Conservation (phyloP, 2,329 filamentous ascomycete species). For the Stemphylium lycopersici region DNA sequence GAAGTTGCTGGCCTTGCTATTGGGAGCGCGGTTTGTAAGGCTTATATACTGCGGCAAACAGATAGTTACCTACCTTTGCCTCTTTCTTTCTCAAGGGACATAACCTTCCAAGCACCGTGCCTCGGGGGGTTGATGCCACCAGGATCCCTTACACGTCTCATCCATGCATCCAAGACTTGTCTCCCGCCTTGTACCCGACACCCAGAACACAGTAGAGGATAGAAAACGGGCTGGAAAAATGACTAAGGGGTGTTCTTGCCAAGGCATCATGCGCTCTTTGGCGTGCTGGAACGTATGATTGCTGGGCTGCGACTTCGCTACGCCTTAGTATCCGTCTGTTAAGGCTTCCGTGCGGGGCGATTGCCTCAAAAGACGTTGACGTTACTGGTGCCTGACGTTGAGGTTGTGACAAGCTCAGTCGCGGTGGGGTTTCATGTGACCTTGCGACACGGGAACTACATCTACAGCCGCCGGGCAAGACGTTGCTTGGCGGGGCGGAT, state of each 20-base stretch:
- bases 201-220: constrained; percentile 15
- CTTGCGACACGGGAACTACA: constrained; percentile 32
- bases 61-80: constrained; percentile 9
- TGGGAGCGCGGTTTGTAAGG: constrained; percentile 8
- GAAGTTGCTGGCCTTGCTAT: constrained; percentile 34
- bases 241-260: constrained; percentile 31
- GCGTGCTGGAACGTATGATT: constrained; percentile 45
- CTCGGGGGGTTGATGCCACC: constrained; percentile 21
- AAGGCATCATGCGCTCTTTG: constrained; percentile 39
- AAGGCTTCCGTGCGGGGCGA: constrained; percentile 23
- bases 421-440: constrained; percentile 44
- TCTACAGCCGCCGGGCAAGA: constrained; percentile 30
- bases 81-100: neutral
- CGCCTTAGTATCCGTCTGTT: constrained; percentile 29
- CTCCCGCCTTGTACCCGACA: constrained; percentile 12
- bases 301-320: constrained; percentile 40
- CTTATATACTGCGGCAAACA: constrained; percentile 34
- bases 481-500: constrained; percentile 22
- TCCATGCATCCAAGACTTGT: constrained; percentile 23
- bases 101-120: constrained; percentile 20
- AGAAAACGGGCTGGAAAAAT: constrained; percentile 20
- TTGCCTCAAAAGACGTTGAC: constrained; percentile 18
- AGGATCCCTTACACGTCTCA: constrained; percentile 36
- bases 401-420: constrained; percentile 37
- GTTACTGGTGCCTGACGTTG: constrained; percentile 27